phyloP scores from a whole-genome alignment of 345 rosid genomes.

The Camelina sativa region DNA sequence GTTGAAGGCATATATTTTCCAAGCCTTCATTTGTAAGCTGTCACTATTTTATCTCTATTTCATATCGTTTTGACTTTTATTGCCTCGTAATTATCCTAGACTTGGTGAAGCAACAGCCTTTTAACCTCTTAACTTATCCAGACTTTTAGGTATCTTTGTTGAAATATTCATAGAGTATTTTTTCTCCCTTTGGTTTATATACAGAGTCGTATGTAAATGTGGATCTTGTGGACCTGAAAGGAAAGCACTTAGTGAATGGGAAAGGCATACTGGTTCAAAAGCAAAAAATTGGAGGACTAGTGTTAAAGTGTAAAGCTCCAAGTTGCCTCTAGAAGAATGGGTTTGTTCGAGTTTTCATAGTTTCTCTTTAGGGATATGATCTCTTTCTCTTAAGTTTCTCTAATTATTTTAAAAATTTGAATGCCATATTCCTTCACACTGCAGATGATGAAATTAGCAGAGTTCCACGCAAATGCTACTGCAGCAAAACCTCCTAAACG shows the following conservation, averaged over 20 bases:
- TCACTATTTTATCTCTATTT: conserved; percentile 6
- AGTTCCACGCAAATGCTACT: conserved; percentile 72
- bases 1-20: conserved; percentile 95
- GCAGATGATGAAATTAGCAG: conserved; percentile 97
- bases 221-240: conserved; percentile 85
- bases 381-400: background rate
- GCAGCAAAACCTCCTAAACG: conserved; percentile 71
- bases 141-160: conserved; percentile 12
- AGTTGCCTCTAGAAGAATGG: conserved; percentile 95
- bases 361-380: background rate
- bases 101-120: conserved; percentile 11
- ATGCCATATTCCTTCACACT: conserved; percentile 25
- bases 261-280: conserved; percentile 89
- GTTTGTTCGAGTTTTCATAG: conserved; percentile 51
- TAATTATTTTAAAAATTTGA: background rate
- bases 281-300: conserved; percentile 85
- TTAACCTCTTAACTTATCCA: background rate
- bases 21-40: conserved; percentile 90
- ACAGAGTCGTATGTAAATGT: conserved; percentile 96
- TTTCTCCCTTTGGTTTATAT: conserved; percentile 28
- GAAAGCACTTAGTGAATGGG: conserved; percentile 97
- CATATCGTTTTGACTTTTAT: conserved; percentile 9
- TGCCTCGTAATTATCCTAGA: conserved; percentile 7
- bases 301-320: conserved; percentile 84
- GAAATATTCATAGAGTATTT: background rate